These are phyloP conservation scores for Balakata baccata DNA, from an alignment of 345 rosid species.

Conservation along the genomic window DNA sequence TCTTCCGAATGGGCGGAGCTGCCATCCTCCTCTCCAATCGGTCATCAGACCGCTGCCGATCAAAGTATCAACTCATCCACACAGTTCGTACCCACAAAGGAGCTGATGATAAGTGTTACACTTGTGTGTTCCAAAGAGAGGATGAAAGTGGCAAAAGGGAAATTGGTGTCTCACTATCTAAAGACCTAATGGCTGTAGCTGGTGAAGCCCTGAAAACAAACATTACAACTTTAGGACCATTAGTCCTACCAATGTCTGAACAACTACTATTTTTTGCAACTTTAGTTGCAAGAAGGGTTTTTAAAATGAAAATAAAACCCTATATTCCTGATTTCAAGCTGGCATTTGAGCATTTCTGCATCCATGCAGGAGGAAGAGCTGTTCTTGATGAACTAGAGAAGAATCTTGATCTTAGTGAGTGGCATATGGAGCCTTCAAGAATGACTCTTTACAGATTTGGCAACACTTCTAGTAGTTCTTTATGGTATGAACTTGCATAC, in stretches of 20 bases:
- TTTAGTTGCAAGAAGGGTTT: constrained; percentile 60
- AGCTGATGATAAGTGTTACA: constrained; percentile 66
- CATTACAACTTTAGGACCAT: constrained; percentile 83
- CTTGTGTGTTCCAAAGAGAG: constrained; percentile 77
- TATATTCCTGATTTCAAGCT: constrained; percentile 81
- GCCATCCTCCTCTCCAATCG: constrained; percentile 86
- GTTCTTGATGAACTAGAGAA: constrained; percentile 88
- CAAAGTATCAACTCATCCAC: constrained; percentile 88
- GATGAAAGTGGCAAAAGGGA: constrained; percentile 48
- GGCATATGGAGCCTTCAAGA: constrained; percentile 97
- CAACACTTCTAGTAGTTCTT: constrained; percentile 83
- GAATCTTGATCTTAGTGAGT: constrained; percentile 59
- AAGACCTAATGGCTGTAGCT: constrained; percentile 90
- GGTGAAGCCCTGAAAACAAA: constrained; percentile 92
- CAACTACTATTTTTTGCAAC: constrained; percentile 71
- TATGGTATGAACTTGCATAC: constrained; percentile 89
- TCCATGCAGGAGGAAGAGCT: constrained; percentile 88
- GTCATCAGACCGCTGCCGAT: constrained; percentile 61
- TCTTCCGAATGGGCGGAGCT: constrained; percentile 94
- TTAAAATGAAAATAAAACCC: constrained; percentile 59
- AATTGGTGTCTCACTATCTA: constrained; percentile 76
- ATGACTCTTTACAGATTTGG: constrained; percentile 88
- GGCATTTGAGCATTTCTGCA: constrained; percentile 88
- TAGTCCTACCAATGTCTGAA: constrained; percentile 89
- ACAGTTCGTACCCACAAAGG: constrained; percentile 94